phyloP scores from a whole-genome alignment of 106 monocot genomes.

The Platanthera guangdongensis region DNA sequence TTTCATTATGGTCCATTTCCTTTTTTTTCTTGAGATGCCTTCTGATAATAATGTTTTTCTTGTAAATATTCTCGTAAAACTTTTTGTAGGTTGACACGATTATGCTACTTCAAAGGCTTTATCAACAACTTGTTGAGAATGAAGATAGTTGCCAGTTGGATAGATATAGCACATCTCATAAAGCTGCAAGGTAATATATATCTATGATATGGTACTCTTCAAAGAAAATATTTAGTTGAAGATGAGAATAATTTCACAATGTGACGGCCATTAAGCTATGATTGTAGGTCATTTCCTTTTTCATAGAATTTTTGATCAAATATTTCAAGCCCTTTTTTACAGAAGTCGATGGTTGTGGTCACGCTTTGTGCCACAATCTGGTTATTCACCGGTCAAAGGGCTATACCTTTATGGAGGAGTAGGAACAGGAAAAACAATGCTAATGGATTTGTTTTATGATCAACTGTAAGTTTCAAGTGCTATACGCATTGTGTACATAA shows the following conservation, averaged over 20 bases:
- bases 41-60: neutral
- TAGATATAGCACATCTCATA: slow-evolving; percentile 67
- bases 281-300: neutral
- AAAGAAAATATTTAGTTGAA: neutral
- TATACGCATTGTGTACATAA: neutral
- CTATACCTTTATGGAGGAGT: slow-evolving; percentile 97
- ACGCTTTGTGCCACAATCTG: slow-evolving; percentile 64
- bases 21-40: slow-evolving; percentile 3
- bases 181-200: slow-evolving; percentile 47
- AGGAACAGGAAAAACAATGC: slow-evolving; percentile 98
- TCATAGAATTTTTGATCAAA: neutral
- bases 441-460: slow-evolving; percentile 96
- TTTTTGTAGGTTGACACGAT: slow-evolving; percentile 52
- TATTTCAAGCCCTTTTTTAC: neutral
- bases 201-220: neutral
- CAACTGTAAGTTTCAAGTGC: slow-evolving; percentile 60
- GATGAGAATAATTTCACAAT: neutral
- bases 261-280: neutral
- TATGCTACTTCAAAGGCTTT: slow-evolving; percentile 52
- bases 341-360: slow-evolving; percentile 96
- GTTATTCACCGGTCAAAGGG: slow-evolving; percentile 70
- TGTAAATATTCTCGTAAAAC: neutral
- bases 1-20: neutral
- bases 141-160: slow-evolving; percentile 69
- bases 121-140: slow-evolving; percentile 61